phyloP scores from a whole-genome alignment of 1,139 yeast species.

The Hansenula sp. region DNA sequence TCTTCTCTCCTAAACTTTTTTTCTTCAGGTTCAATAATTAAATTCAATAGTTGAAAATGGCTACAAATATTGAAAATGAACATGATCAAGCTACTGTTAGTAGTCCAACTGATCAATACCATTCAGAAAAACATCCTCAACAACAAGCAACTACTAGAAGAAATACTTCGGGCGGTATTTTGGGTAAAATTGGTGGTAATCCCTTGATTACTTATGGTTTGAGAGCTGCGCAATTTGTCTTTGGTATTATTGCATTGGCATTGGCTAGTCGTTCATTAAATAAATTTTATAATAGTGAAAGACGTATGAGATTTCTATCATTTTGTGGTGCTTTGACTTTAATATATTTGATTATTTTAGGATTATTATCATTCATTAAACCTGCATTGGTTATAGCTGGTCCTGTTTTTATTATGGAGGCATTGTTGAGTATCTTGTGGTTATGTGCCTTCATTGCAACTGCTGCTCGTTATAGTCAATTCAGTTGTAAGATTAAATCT shows the following conservation, averaged over 20 bases:
- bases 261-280: conserved; percentile 13
- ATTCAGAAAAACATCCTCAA: conserved; percentile 10
- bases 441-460: conserved; percentile 18
- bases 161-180: background rate
- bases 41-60: too few species aligned
- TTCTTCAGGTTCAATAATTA: too few species aligned
- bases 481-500: conserved; percentile 5
- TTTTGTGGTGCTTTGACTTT: conserved; percentile 16
- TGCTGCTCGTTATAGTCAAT: conserved; percentile 15
- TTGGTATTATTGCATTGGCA: conserved; percentile 13
- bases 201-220: conserved; percentile 12
- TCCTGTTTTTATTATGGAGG: conserved; percentile 13
- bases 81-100: conserved; percentile 20
- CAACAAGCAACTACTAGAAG: background rate
- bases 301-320: conserved; percentile 18
- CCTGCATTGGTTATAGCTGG: conserved; percentile 14
- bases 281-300: conserved; percentile 12
- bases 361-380: conserved; percentile 6
- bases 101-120: conserved; percentile 15
- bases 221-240: conserved; percentile 12
- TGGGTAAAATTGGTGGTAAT: conserved; percentile 5
- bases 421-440: conserved; percentile 14
- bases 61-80: too few species aligned
- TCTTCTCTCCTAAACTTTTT: too few species aligned
- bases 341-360: conserved; percentile 13